phyloP scores from a whole-genome alignment of 345 rosid species.

The Raphanus raphanistrum region DNA sequence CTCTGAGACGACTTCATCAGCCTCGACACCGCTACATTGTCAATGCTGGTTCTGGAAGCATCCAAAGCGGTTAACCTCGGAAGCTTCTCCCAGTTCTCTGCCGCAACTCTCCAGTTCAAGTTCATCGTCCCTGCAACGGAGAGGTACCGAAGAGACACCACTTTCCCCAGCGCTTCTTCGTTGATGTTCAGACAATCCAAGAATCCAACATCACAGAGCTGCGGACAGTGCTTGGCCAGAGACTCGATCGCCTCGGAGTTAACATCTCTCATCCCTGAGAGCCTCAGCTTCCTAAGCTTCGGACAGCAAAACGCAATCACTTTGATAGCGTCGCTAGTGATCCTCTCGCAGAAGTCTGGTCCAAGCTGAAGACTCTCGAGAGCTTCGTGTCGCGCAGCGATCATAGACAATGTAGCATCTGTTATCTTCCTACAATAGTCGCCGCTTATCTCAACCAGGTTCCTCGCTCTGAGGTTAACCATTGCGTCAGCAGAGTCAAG shows the following conservation, averaged over 20 bases:
- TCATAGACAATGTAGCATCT: constrained; percentile 73
- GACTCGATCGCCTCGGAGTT: constrained; percentile 68
- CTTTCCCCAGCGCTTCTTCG: constrained; percentile 65
- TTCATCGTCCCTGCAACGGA: constrained; percentile 82
- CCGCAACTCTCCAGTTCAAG: constrained; percentile 67
- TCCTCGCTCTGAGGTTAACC: constrained; percentile 58
- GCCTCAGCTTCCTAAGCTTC: constrained; percentile 63
- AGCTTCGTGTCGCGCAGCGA: constrained; percentile 68
- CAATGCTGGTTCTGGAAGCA: constrained; percentile 79
- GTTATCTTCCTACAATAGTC: constrained; percentile 78
- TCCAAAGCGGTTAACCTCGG: constrained; percentile 68
- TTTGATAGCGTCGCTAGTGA: constrained; percentile 77
- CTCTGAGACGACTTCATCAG: constrained; percentile 59
- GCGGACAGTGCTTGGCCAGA: constrained; percentile 63
- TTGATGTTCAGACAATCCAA: constrained; percentile 70
- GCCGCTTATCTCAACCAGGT: constrained; percentile 65
- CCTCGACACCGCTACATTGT: constrained; percentile 50
- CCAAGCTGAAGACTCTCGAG: constrained; percentile 85
- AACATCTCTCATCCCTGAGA: constrained; percentile 76
- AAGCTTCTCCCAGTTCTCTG: constrained; percentile 62
- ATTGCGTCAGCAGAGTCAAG: constrained; percentile 79
- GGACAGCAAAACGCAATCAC: constrained; percentile 71
- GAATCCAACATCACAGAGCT: constrained; percentile 68
- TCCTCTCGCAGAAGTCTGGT: constrained; percentile 74
- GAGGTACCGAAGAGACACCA: constrained; percentile 60